phyloP scores from a whole-genome alignment of 768 basidiomycete species.

The Kwoniella mangroviensis region DNA sequence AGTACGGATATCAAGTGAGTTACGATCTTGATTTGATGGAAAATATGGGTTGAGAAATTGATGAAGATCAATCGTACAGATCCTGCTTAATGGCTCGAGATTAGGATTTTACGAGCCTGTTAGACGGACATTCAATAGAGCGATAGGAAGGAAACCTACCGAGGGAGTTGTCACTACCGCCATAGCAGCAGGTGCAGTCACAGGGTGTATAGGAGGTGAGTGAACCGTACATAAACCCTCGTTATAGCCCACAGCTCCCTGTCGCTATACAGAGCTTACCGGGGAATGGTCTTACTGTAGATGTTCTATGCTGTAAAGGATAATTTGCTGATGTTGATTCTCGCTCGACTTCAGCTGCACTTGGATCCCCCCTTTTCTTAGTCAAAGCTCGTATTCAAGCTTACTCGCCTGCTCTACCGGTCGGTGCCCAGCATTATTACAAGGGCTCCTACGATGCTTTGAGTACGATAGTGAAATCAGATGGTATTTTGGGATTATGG shows the following conservation, averaged over 20 bases:
- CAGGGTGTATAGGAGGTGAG: conserved; percentile 87
- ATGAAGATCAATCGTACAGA: conserved; percentile 61
- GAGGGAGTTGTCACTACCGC: conserved; percentile 78
- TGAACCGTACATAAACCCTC: background rate
- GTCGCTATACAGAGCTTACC: background rate
- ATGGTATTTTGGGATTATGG: conserved; percentile 77
- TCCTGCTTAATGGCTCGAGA: conserved; percentile 87
- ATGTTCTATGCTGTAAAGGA: background rate
- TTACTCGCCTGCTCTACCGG: conserved; percentile 90
- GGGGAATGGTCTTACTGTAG: background rate
- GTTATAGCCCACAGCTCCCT: too few relatives aligned
- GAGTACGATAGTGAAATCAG: conserved; percentile 74
- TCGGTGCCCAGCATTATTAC: conserved; percentile 93
- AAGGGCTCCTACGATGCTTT: conserved; percentile 82
- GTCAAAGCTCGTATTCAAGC: conserved; percentile 99
- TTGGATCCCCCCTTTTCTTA: conserved; percentile 66
- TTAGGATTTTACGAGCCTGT: conserved; percentile 98
- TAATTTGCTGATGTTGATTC: background rate
- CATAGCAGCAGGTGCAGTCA: conserved; percentile 81
- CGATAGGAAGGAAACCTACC: conserved; percentile 68
- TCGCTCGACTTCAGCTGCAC: conserved; percentile 38
- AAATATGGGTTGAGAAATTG: background rate
- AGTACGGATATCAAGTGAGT: conserved; percentile 87
- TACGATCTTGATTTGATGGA: background rate
- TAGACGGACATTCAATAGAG: conserved; percentile 69